phyloP scores from a whole-genome alignment of 2,329 filamentous ascomycete genomes.

The Calycina marina region DNA sequence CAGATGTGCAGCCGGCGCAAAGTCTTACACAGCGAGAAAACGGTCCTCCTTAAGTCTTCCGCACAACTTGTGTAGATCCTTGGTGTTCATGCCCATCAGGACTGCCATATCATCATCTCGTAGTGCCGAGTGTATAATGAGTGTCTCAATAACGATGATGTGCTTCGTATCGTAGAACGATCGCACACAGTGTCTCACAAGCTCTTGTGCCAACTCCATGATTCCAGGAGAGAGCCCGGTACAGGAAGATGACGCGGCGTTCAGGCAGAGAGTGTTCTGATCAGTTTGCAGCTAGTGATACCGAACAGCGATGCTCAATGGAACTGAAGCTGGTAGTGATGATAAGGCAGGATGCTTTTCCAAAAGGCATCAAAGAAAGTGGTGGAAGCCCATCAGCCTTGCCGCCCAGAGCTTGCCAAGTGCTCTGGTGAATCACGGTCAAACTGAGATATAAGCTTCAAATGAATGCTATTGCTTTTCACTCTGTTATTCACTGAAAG shows the following conservation, averaged over 20 bases:
- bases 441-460: too few relatives aligned
- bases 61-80: constrained; percentile 82
- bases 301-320: constrained; percentile 4
- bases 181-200: constrained; percentile 75
- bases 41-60: constrained; percentile 76
- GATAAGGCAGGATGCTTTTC: too few relatives aligned
- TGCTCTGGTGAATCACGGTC: too few relatives aligned
- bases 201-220: constrained; percentile 57
- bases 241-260: constrained; percentile 4
- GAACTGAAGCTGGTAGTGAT: background rate
- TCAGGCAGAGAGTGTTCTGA: too few relatives aligned
- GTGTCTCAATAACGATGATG: constrained; percentile 67
- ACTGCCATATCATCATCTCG: constrained; percentile 80
- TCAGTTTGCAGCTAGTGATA: constrained; percentile 7
- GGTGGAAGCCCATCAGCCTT: constrained; percentile 4
- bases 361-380: constrained; percentile 1
- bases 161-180: constrained; percentile 79
- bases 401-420: too few relatives aligned
- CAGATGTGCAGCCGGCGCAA: background rate
- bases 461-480: too few relatives aligned
- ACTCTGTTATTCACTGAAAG: too few relatives aligned
- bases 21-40: constrained; percentile 67
- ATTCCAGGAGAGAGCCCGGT: constrained; percentile 9
- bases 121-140: constrained; percentile 62
- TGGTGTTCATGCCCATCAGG: constrained; percentile 77